Conservation (phyloP, 495 filamentous ascomycete species). For the Aspergillus homomorphus region DNA sequence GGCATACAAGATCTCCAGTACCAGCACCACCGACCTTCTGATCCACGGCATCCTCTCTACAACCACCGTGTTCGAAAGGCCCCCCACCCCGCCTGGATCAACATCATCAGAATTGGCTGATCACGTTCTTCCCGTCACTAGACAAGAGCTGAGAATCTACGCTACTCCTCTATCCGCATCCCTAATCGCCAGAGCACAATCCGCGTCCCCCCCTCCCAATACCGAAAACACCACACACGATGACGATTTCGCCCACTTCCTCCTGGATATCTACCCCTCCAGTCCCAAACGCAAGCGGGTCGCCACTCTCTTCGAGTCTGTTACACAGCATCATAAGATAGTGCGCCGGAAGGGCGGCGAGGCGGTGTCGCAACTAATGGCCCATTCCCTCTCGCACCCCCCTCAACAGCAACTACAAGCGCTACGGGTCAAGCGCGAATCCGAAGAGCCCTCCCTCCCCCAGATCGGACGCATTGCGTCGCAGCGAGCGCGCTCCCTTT, state of each 20-base stretch:
- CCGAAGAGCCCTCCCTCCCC: conserved; percentile 36
- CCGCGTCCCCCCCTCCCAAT: conserved; percentile 32
- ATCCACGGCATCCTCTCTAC: conserved; percentile 49
- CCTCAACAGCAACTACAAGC: conserved; percentile 33
- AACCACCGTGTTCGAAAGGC: conserved; percentile 27
- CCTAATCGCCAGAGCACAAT: conserved; percentile 33
- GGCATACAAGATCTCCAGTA: conserved; percentile 17
- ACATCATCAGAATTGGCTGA: conserved; percentile 34
- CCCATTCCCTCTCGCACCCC: conserved; percentile 33
- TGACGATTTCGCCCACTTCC: conserved; percentile 35
- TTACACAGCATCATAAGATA: conserved; percentile 53
- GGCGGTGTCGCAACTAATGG: conserved; percentile 55
- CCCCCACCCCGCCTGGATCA: conserved; percentile 48
- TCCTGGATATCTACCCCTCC: conserved; percentile 41
- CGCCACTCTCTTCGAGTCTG: conserved; percentile 56
- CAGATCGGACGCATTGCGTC: conserved; percentile 32
- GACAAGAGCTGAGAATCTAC: conserved; percentile 39
- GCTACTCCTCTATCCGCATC: conserved; percentile 37
- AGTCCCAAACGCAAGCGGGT: conserved; percentile 55
- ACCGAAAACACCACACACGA: conserved; percentile 13
- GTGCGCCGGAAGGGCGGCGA: conserved; percentile 55
- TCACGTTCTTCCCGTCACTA: not conserved
- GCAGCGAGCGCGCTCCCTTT: conserved; percentile 38
- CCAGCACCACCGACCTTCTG: conserved; percentile 50
- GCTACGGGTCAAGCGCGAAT: conserved; percentile 39